A percentile compares a stretch with the other conserved stretches of the same genome.
phyloP scores from a whole-genome alignment of 2,329 filamentous ascomycete species.

The Scedosporium boydii region DNA sequence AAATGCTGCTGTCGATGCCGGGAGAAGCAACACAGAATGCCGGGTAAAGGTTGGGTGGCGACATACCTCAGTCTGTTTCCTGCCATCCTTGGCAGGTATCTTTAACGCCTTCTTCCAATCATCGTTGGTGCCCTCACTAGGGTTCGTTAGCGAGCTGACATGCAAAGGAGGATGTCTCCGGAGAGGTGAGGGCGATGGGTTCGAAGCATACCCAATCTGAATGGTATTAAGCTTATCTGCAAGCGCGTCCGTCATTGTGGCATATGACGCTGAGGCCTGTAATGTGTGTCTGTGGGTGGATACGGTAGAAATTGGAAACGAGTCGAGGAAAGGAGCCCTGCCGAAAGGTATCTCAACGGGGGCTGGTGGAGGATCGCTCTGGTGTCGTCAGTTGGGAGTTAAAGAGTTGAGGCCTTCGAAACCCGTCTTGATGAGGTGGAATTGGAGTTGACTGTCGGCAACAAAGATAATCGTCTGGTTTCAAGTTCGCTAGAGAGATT shows the following conservation, averaged over 20 bases:
- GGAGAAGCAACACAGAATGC: no score
- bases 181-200: not conserved
- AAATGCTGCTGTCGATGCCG: no score
- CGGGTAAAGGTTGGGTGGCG: slow-evolving; percentile 9
- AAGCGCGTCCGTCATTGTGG: slow-evolving; percentile 34
- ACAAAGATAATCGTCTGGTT: no score
- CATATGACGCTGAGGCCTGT: slow-evolving; percentile 12
- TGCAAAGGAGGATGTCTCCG: not conserved
- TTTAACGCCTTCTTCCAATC: slow-evolving; percentile 71
- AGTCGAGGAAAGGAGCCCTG: not conserved
- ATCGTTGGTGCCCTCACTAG: slow-evolving; percentile 35
- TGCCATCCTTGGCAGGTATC: slow-evolving; percentile 62
- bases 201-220: slow-evolving; percentile 27
- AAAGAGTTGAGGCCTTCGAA: no score
- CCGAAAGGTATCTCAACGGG: no score
- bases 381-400: no score
- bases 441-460: no score
- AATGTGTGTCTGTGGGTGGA: slow-evolving; percentile 2
- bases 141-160: slow-evolving; percentile 6
- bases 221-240: slow-evolving; percentile 33
- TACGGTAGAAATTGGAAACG: not conserved
- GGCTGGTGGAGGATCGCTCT: no score
- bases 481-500: no score
- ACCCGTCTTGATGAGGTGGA: no score
- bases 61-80: slow-evolving; percentile 71